phyloP scores from a whole-genome alignment of 768 basidiomycete species.

The Leccinellum albellum region DNA sequence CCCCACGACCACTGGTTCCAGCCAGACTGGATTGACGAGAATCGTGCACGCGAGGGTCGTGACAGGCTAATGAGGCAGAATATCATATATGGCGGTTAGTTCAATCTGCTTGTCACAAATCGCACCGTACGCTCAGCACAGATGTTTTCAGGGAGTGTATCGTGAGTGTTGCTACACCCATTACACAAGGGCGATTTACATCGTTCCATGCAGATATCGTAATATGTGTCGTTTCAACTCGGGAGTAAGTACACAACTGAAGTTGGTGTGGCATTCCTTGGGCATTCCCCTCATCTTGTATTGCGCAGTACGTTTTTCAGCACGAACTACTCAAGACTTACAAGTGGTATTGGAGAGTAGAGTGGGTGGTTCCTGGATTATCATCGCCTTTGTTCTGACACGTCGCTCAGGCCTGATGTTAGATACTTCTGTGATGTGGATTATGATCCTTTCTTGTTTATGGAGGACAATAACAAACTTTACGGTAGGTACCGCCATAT shows the following conservation, averaged over 20 bases:
- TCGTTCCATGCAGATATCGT: slow-evolving; percentile 43
- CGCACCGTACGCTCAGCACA: not conserved
- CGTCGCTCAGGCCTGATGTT: slow-evolving; percentile 39
- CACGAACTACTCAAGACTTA: slow-evolving; percentile 51
- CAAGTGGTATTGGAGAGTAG: slow-evolving; percentile 62
- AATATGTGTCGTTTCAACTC: slow-evolving; percentile 80
- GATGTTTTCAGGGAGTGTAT: slow-evolving; percentile 36
- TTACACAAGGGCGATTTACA: not conserved
- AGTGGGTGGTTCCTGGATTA: slow-evolving; percentile 31
- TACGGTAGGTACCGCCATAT: slow-evolving; percentile 37
- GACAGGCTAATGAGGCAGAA: slow-evolving; percentile 46
- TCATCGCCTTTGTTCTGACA: not conserved
- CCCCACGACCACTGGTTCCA: slow-evolving; percentile 65
- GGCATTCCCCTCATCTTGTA: slow-evolving; percentile 5
- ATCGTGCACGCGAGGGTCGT: slow-evolving; percentile 49
- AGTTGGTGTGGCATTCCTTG: not conserved
- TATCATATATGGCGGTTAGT: slow-evolving; percentile 49
- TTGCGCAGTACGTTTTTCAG: slow-evolving; percentile 47
- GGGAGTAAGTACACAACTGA: slow-evolving; percentile 40
- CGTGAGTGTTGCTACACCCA: slow-evolving; percentile 28
- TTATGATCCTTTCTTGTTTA: slow-evolving; percentile 51
- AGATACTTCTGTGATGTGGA: slow-evolving; percentile 53
- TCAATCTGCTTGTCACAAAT: not conserved
- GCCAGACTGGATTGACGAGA: slow-evolving; percentile 71
- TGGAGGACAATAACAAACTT: slow-evolving; percentile 50